Base-by-base conservation (phyloP, 1,139 yeast genomes). In the Geotrichum citri-aurantii region DNA sequence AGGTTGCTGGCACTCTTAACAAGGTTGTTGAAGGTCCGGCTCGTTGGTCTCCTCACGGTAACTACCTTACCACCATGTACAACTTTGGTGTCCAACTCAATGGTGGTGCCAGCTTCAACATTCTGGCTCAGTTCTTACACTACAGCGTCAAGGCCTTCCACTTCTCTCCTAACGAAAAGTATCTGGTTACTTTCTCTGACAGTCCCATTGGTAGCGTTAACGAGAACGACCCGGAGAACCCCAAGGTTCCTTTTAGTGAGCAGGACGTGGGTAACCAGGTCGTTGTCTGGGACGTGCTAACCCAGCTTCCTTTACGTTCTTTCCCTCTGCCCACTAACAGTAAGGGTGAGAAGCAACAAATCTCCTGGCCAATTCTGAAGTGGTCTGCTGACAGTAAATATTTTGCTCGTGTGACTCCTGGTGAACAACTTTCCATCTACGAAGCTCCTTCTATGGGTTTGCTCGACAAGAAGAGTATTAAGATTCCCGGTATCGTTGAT, bases 351-450 rank as follows among this genome's bases (percentile, higher is more conserved):
- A 65, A 66, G 33, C 65, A 64, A 33, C 86, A 85, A 71, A 84
- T 90, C 84, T 85, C 88, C 65, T 93, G 99, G 99, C 99, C 99
- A 55, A 83, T 93, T 71, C 87, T 95, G 72, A 92, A 91, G 76
- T 95, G 99, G 98, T 90, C 98, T 52, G 81, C 79, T 68, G 95
- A 95, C 75, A 97, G 90, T 75, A 86, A 84, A 75, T 95, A 86
- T 79, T 89, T 96, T 78, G 98, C 97, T 60, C 88, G 99, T 77
- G 84, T 89, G 75, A 93, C 93, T 58, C 96, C 96, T 59, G 95
- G 89, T 65, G 97, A 96, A 59, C 71, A 73, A 31, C 79, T 95
- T 66, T 93, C 96, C 55, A 82, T 95, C 64, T 95, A 92, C 75
- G 90, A 86, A 65, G 69, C 81, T 27, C 85, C 84, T 59, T 81